Base-by-base conservation (phyloP, 495 filamentous ascomycete genomes). In the Talaromyces proteolyticus region DNA sequence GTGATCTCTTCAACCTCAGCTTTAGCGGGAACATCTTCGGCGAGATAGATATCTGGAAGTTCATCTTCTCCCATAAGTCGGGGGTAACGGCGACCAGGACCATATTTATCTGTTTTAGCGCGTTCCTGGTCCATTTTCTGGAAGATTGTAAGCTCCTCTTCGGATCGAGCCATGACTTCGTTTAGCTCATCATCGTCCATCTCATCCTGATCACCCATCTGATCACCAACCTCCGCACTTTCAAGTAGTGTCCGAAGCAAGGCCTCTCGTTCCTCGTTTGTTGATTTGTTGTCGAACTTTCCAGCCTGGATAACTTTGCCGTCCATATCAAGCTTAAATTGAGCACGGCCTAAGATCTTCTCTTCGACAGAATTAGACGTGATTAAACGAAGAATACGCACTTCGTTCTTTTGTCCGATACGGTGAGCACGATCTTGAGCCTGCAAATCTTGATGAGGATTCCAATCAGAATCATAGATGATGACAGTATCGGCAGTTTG, bases 401-500 rank as follows among this genome's bases (percentile, higher is more conserved):
- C 93, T 70, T 98, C 93, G 61, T 98, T 98, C 82, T 98, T 98
- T 66, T 98, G 93, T 44, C 93, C 93, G 55, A 98, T 98, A 84
- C 93, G 93, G 81, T 98, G 93, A 19, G 93, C 93, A 82, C 93
- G 92, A 84, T 98, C 93, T 65, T 98, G 93, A 23, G 93, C 93
- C 69, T 98, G 93, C 63, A 98, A 72, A 86, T 98, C 93, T 69
- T 98, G 93, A 68, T 97, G 93, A 59, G 93, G 93, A 71, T 98
- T 98, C 93, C 93, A 98, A 72, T 98, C 93, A 0, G 93, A 98
- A 67, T 98, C 93, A 68, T 94, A 98, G 55, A 98, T 98, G 61
- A 98, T 95, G 68, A 98, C 93, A 0, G 93, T 98, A 71, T 98
- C 93, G 37, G 93, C 93, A 12, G 92, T 94, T 66, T 98, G 93